Evolutionary conservation across 208 protist species (phyloP).

Genomic region (Phytomonas sp.): DNA sequence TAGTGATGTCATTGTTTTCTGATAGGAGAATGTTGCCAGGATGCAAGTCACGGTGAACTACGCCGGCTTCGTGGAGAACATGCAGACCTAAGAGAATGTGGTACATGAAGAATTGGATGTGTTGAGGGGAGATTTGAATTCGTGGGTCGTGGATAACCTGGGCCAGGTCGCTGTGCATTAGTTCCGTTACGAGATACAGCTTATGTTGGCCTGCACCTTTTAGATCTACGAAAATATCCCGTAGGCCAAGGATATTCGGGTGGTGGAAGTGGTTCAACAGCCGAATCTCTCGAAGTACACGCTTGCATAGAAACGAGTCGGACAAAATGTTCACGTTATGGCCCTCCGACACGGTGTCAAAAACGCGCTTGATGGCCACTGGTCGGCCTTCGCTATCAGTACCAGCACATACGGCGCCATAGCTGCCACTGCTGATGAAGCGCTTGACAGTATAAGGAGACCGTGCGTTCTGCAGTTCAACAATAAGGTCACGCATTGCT

Average conservation of each 20-base stretch:
- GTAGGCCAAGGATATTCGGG: constrained; percentile 93
- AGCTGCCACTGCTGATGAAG: constrained; percentile 85
- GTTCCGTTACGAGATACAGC: constrained; percentile 95
- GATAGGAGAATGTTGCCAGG: constrained; percentile 84
- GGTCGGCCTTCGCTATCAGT: constrained; percentile 49
- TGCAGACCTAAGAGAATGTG: constrained; percentile 92
- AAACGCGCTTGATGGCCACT: constrained; percentile 83
- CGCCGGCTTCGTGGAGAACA: constrained; percentile 86
- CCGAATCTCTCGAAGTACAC: constrained; percentile 89
- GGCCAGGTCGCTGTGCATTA: constrained; percentile 91
- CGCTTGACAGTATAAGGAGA: constrained; percentile 68
- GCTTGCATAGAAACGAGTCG: constrained; percentile 85
- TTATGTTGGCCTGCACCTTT: constrained; percentile 85
- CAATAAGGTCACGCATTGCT: constrained; percentile 69
- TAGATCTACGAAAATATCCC: constrained; percentile 90
- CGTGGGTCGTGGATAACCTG: constrained; percentile 94
- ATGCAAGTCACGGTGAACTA: constrained; percentile 90
- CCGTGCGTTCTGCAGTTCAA: constrained; percentile 60
- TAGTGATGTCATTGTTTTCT: constrained; percentile 92
- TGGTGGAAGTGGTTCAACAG: constrained; percentile 94
- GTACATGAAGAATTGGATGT: constrained; percentile 96
- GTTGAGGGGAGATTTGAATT: constrained; percentile 90
- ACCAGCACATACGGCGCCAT: constrained; percentile 82
- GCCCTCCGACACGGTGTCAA: constrained; percentile 80
- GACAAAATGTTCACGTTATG: constrained; percentile 78